Evolutionary conservation across 2,329 filamentous ascomycete species (phyloP), one percentile per base, ranked within the genome.

Genomic region (Aureobasidium sp.): DNA sequence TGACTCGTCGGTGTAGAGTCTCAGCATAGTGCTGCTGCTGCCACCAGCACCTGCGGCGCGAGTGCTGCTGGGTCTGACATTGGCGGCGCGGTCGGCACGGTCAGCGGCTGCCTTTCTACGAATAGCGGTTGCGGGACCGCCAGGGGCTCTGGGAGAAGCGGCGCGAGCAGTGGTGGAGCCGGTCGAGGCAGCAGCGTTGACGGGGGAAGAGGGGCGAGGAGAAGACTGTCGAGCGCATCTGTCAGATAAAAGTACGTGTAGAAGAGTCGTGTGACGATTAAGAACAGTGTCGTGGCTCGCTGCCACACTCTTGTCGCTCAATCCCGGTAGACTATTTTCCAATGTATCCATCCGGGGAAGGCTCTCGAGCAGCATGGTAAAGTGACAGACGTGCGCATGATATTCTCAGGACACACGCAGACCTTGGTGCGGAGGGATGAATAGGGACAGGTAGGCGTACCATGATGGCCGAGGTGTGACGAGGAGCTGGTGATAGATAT

Each of bases 1-100:
- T 67, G 90, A 96, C 82, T 99, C 94, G 75, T 99, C 94, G 63
- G 94, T 99, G 86, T 99, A 99, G 48, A 99, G 87, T 78, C 86
- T 93, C 81, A 99, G 83, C 94, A 99, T 99, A 59, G 94, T 99
- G 80, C 91, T 96, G 77, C 89, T 96, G 75, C 92, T 97, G 68
- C 94, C 94, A 69, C 94, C 94, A 20, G 94, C 94, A 70, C 94
- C 94, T 37, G 94, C 94, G 43, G 93, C 87, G 71, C 94, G 86
- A 68, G 94, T 99, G 80, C 90, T 96, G 76, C 87, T 90, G 56
- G 94, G 94, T 69, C 94, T 84, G 68, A 86, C 89, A 88, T 96
- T 99, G 72, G 93, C 92, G 70, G 93, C 86, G 79, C 95, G 94
- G 79, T 97, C 94, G 78, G 96, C 96, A 80, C 96, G 90, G 76